Evolutionary conservation across 495 filamentous ascomycete genomes (phyloP), one percentile per base, ranked within the genome.

Genomic region (Penicillium tannophilum): DNA sequence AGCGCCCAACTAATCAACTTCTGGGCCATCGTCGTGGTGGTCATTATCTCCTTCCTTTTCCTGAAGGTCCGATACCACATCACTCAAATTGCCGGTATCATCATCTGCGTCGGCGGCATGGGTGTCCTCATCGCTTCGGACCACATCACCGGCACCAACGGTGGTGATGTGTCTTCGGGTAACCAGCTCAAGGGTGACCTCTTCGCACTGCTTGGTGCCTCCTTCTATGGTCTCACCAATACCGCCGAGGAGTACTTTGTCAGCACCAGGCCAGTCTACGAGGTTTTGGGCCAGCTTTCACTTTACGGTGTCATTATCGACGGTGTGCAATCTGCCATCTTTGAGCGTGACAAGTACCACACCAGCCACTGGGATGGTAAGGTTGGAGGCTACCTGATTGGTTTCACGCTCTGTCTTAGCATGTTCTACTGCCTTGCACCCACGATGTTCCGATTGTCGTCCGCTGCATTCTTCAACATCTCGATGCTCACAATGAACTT

Each of bases 1-100:
- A 94, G 90, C 52, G 92, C 90, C 9, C 93, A 97, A 76, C 82
- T 98, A 33, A 92, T 98, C 75, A 96, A 96, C 81, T 98, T 98
- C 83, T 98, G 94, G 93, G 88, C 93, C 63, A 98, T 98, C 59
- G 90, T 93, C 19, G 86, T 94, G 56, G 94, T 98, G 28, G 92
- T 98, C 26, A 69, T 88, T 59, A 73, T 97, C 64, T 97, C 93
- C 9, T 90, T 93, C 74, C 47, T 86, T 45, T 79, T 97, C 68
- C 83, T 98, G 24, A 79, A 78, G 36, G 94, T 98, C 24, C 90
- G 94, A 54, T 98, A 98, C 79, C 90, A 91, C 72, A 73, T 81
- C 63, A 81, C 88, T 24, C 95, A 98, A 75, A 84, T 96, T 55
- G 54, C 82, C 24, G 94, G 94, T 36, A 97, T 98, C 69, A 63